These are phyloP conservation scores for Mesotaenium endlicherianum DNA, from an alignment of 139 green algal genomes.

Conservation along the genomic window DNA sequence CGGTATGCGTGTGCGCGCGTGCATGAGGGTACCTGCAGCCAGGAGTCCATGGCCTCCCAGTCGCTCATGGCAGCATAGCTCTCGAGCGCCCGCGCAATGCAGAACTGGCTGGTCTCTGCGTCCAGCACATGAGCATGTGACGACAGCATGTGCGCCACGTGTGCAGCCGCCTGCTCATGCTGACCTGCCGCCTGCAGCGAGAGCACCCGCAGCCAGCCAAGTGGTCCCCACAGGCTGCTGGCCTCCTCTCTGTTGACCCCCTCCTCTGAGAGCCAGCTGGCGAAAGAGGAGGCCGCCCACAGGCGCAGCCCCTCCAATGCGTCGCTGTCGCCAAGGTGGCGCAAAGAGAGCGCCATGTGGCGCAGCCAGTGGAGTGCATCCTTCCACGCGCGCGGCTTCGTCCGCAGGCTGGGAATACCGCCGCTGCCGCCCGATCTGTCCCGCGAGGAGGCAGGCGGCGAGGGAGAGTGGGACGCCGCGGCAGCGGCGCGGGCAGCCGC, in stretches of 20 bases:
- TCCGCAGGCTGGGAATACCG: neutral
- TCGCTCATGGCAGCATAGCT: constrained; percentile 31
- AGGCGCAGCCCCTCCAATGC: constrained; percentile 15
- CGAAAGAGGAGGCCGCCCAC: constrained; percentile 6
- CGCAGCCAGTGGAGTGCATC: constrained; percentile 34
- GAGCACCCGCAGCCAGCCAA: neutral
- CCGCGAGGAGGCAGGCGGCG: neutral
- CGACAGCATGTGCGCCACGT: neutral
- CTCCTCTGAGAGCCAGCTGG: neutral
- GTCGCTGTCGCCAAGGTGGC: constrained; percentile 20
- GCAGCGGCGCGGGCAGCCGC: neutral
- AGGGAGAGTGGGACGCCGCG: neutral
- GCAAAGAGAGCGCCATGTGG: constrained; percentile 29
- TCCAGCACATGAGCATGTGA: neutral
- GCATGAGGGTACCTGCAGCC: constrained; percentile 16
- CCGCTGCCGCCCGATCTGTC: too few relatives aligned
- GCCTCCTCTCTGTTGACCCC: neutral
- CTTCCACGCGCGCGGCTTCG: neutral
- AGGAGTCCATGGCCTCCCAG: constrained; percentile 25
- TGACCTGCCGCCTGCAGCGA: neutral
- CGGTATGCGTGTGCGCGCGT: too few relatives aligned
- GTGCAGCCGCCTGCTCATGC: constrained; percentile 2
- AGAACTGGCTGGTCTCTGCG: constrained; percentile 8
- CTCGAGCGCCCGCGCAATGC: constrained; percentile 31
- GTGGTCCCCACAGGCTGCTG: neutral